Evolutionary conservation across 345 rosid species (phyloP), one percentile per base, ranked within the genome.

Genomic region (Aegle marmelos): DNA sequence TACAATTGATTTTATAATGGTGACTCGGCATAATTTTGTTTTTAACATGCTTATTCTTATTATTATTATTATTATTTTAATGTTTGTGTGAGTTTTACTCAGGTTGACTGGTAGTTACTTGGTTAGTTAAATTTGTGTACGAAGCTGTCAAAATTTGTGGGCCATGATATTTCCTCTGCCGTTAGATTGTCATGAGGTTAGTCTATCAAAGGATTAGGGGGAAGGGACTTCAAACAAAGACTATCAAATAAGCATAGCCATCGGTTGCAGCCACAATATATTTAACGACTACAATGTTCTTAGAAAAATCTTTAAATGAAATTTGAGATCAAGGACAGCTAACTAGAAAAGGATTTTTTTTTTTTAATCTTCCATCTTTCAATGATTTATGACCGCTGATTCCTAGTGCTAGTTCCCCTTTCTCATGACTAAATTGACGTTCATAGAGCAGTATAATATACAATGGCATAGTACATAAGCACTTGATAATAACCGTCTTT

Each of bases 61-160:
- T n/a, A n/a, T n/a, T n/a, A 16, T 6, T 31, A 0, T 25, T 33
- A 16, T 17, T 7, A 11, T 9, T 31, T 27, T n/a, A n/a, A n/a
- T n/a, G n/a, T 73, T 61, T 4, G 21, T 27, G 68, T 61, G 50
- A 30, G 41, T 72, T 28, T 7, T 65, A 34, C 19, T n/a, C 48
- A 34, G 25, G 68, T 78, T 50, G 76, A 36, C 25, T 34, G 63
- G 33, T 33, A 36, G 70, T n/a, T 70, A 50, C n/a, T 17, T 31
- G 7, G 76, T 78, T 74, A 39, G 79, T 78, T 82, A 75, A 73
- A 13, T 58, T 54, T 36, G 25, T 61, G 7, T 34, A 6, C 69
- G 69, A 41, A 25, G 53, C 45, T 72, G 58, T 71, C 80, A 81
- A 74, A 50, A 6, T 63, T 63, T 56, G 74, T 78, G 73, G 66